phyloP scores from a whole-genome alignment of 208 protist species.

The Strigomonas galati region DNA sequence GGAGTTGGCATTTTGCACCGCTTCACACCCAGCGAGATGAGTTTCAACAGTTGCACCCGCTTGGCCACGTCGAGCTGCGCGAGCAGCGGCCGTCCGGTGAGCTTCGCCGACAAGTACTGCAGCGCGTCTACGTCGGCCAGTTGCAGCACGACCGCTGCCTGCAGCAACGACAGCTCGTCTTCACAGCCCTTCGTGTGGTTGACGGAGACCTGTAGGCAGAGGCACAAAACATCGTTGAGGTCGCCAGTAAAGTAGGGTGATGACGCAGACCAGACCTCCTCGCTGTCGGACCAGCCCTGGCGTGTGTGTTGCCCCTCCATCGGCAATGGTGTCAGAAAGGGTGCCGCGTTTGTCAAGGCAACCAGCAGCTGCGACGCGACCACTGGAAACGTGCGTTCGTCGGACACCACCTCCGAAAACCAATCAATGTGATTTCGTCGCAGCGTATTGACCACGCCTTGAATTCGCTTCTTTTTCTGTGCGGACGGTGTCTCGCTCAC shows the following conservation, averaged over 20 bases:
- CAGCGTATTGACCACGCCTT: slow-evolving; percentile 45
- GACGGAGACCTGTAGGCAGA: slow-evolving; percentile 33
- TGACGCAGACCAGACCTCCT: slow-evolving; percentile 46
- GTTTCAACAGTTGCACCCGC: slow-evolving; percentile 36
- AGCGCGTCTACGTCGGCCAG: slow-evolving; percentile 46
- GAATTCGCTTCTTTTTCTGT: too few relatives aligned
- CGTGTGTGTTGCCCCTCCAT: too few relatives aligned
- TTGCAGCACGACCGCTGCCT: slow-evolving; percentile 52
- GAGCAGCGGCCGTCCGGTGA: slow-evolving; percentile 30
- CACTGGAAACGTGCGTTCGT: slow-evolving; percentile 16
- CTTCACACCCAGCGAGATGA: slow-evolving; percentile 65
- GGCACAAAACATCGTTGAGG: slow-evolving; percentile 58
- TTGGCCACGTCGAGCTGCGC: slow-evolving; percentile 17
- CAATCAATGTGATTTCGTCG: slow-evolving; percentile 47
- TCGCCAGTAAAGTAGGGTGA: slow-evolving; percentile 59
- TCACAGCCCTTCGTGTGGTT: slow-evolving; percentile 7
- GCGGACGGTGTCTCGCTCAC: too few relatives aligned
- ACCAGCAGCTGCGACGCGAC: slow-evolving; percentile 3
- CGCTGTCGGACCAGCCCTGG: neutral
- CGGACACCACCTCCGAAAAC: slow-evolving; percentile 22
- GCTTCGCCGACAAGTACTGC: slow-evolving; percentile 26
- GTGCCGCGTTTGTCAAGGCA: too few relatives aligned
- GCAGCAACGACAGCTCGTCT: slow-evolving; percentile 26
- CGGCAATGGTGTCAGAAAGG: too few relatives aligned
- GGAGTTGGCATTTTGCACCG: slow-evolving; percentile 61